Conservation (phyloP, 495 filamentous ascomycete genomes). For the Lophiotrema nucula region DNA sequence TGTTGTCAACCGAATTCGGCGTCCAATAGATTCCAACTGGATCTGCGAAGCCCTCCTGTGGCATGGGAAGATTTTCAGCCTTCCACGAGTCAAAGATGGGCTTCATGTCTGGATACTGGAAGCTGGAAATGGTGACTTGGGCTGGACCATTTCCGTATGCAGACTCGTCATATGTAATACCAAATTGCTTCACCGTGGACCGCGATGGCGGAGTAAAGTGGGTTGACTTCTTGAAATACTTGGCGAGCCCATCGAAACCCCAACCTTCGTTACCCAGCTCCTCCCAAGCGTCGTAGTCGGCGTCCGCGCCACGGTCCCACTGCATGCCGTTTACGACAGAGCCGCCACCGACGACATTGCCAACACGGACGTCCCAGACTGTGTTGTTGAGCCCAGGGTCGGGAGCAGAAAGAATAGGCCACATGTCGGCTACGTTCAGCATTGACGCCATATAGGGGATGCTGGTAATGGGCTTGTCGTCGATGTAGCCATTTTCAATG, state of each 20-base stretch:
- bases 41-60: conserved; percentile 7
- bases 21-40: conserved; percentile 8
- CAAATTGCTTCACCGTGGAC: conserved; percentile 5
- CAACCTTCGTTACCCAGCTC: conserved; percentile 30
- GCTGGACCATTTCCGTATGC: conserved; percentile 46
- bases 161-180: conserved; percentile 43
- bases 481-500: conserved; percentile 23
- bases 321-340: conserved; percentile 46
- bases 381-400: conserved; percentile 3
- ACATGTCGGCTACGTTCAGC: conserved; percentile 3
- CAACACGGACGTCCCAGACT: conserved; percentile 1
- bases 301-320: conserved; percentile 9
- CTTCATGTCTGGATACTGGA: conserved; percentile 44
- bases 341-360: conserved; percentile 46
- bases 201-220: conserved; percentile 5
- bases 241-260: conserved; percentile 37
- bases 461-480: not conserved
- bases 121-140: conserved; percentile 44
- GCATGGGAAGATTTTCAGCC: conserved; percentile 3
- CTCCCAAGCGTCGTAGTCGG: conserved; percentile 37
- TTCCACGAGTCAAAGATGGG: conserved; percentile 23
- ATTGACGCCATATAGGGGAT: conserved; percentile 8
- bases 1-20: conserved; percentile 8
- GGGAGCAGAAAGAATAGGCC: conserved; percentile 7
- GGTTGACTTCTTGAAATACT: conserved; percentile 26